These are phyloP conservation scores for Euphorbia schlechtendalii DNA, from an alignment of 441 rosid species.

Conservation along the genomic window DNA sequence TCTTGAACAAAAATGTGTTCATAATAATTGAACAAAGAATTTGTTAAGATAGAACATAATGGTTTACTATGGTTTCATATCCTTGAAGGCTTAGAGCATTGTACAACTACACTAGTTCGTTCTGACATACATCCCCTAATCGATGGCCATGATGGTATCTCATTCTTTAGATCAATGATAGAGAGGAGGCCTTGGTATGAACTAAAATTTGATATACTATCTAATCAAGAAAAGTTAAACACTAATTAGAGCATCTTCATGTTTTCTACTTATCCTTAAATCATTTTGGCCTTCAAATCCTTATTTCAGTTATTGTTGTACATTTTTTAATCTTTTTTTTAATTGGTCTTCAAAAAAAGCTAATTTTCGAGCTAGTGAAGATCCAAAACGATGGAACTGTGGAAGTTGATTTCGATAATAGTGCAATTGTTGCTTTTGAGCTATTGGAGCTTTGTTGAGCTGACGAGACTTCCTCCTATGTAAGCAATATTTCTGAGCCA, in stretches of 20 bases:
- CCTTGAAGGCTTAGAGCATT: conserved; percentile 57
- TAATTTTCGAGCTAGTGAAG: conserved; percentile 74
- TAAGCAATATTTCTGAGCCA: conserved; percentile 33
- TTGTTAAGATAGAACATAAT: neutral
- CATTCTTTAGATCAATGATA: no score
- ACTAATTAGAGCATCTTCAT: conserved; percentile 22
- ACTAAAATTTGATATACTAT: no score
- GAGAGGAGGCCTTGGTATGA: no score
- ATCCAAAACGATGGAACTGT: conserved; percentile 91
- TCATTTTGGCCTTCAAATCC: neutral
- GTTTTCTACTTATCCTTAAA: conserved; percentile 3
- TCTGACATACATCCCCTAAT: conserved; percentile 27
- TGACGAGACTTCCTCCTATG: conserved; percentile 38
- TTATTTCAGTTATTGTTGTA: no score
- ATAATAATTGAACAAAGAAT: neutral
- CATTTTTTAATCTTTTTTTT: conserved; percentile 11
- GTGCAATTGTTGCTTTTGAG: conserved; percentile 67
- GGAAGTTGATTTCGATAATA: conserved; percentile 60
- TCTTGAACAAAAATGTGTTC: neutral
- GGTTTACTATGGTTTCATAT: neutral
- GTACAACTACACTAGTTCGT: conserved; percentile 45
- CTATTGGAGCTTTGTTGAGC: conserved; percentile 58
- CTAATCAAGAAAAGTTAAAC: conserved; percentile 86
- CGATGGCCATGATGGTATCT: no score
- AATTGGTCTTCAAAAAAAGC: conserved; percentile 57